Base-by-base conservation (phyloP, 306 rosid genomes). In the Sphenostylis stenocarpa region DNA sequence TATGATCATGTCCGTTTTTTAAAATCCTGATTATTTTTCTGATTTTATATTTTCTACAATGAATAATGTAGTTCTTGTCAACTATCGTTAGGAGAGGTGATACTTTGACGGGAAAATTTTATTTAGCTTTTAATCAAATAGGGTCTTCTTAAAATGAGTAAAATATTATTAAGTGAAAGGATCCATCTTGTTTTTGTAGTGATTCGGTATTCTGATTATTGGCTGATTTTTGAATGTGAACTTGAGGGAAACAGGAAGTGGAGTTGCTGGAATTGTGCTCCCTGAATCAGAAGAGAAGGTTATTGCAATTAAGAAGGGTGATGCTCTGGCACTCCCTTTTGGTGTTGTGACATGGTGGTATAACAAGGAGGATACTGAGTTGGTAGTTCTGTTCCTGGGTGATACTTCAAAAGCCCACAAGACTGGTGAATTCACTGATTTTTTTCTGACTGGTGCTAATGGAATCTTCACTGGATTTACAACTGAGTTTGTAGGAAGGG, bases 311-410 rank as follows among this genome's bases (percentile, higher is more conserved):
- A 93, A 90, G 78, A 87, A 89, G 82, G 96, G 94, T 14, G 96
- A 93, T 70, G 91, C 96, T 11, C 66, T 92, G 82, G 96, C 96
- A 19, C 90, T 92, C 14, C 94, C 97, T 7, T 88, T 92, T 56
- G 96, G 96, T 28, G 91, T 86, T 52, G 92, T 93, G 9, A 93
- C 96, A 2, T 93, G 97, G 97, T 93, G 96, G 94, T 80, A 67
- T 76, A 93, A 90, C 81, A 88, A 86, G 80, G 92, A 89, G 33
- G 94, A 91, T 21, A 64, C 89, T 0, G 92, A 93, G 82, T 49
- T 93, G 36, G 92, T 86, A 3, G 81, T 93, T 66, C 89, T 93
- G 41, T 90, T 93, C 83, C 34, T 88, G 19, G 97, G 96, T 1
- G 97, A 90, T 24, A 93, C 97, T 9, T 83, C 90, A 24, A 90